Evolutionary conservation across 768 basidiomycete species (phyloP).

Genomic region (Phaeotremella fagi): DNA sequence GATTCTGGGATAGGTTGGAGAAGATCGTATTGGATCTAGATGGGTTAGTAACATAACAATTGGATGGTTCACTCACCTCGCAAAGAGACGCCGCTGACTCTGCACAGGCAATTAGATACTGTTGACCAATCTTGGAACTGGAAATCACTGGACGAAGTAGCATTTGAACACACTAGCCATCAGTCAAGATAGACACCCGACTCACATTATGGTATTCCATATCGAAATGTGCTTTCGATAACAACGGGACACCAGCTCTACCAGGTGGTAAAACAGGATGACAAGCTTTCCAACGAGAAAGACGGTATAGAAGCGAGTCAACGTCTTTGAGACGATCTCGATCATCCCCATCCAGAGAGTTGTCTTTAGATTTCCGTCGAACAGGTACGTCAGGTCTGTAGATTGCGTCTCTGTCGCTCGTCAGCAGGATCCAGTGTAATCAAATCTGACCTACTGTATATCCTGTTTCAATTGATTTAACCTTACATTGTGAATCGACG

Average conservation of each 20-base stretch:
- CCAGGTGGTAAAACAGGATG: conserved; percentile 10
- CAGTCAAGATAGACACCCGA: neutral
- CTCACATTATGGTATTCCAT: conserved; percentile 33
- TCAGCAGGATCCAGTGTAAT: neutral
- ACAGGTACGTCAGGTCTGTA: conserved; percentile 19
- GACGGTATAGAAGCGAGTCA: conserved; percentile 14
- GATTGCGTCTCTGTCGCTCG: conserved; percentile 3
- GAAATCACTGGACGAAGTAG: conserved; percentile 29
- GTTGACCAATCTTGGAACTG: conserved; percentile 6
- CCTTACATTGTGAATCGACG: conserved; percentile 32
- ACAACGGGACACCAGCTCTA: conserved; percentile 19
- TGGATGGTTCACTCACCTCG: conserved; percentile 13
- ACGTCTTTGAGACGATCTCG: conserved; percentile 25
- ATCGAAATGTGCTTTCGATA: conserved; percentile 16
- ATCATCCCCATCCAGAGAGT: neutral
- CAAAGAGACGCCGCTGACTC: conserved; percentile 29
- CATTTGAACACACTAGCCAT: conserved; percentile 26
- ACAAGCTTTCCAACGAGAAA: conserved; percentile 20
- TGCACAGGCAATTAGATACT: conserved; percentile 20
- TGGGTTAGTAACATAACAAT: conserved; percentile 24
- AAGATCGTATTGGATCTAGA: conserved; percentile 69
- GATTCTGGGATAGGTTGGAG: neutral
- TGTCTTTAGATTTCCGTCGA: conserved; percentile 1
- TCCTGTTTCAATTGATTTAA: conserved; percentile 32
- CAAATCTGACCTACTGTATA: conserved; percentile 23